Conservation (phyloP, 1,284 basidiomycete species). For the Boletellus deceptivus region DNA sequence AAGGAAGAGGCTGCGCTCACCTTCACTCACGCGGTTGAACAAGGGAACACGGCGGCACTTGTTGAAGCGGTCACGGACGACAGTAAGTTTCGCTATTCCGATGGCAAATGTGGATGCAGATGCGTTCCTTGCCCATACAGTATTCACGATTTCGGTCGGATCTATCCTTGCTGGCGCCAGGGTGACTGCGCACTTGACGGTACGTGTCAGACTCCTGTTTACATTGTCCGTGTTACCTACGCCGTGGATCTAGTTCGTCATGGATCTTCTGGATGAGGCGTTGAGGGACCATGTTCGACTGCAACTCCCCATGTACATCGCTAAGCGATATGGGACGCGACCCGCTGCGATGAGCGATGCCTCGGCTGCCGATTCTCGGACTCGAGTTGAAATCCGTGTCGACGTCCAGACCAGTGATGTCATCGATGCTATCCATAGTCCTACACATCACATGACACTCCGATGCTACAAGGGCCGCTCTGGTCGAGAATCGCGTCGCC, state of each 20-base stretch:
- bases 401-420: constrained; percentile 47
- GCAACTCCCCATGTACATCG: constrained; percentile 49
- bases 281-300: constrained; percentile 47
- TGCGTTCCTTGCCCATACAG: constrained; percentile 28
- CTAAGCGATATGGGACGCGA: constrained; percentile 48
- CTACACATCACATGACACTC: constrained; percentile 40
- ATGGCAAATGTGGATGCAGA: background rate
- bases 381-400: constrained; percentile 40
- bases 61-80: constrained; percentile 52
- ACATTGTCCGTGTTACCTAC: background rate
- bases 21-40: constrained; percentile 41
- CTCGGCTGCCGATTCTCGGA: constrained; percentile 27
- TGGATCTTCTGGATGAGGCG: constrained; percentile 47
- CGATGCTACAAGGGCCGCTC: constrained; percentile 35
- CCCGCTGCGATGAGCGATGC: constrained; percentile 38
- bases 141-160: constrained; percentile 58
- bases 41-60: constrained; percentile 45
- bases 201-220: constrained; percentile 25
- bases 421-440: constrained; percentile 38
- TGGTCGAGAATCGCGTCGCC: constrained; percentile 38
- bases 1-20: constrained; percentile 42
- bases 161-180: constrained; percentile 42
- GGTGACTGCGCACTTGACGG: constrained; percentile 43
- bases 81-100: constrained; percentile 34
- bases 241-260: constrained; percentile 27